Evolutionary conservation across 2,329 filamentous ascomycete genomes (phyloP).

Genomic region (Trichoderma citrinoviride): DNA sequence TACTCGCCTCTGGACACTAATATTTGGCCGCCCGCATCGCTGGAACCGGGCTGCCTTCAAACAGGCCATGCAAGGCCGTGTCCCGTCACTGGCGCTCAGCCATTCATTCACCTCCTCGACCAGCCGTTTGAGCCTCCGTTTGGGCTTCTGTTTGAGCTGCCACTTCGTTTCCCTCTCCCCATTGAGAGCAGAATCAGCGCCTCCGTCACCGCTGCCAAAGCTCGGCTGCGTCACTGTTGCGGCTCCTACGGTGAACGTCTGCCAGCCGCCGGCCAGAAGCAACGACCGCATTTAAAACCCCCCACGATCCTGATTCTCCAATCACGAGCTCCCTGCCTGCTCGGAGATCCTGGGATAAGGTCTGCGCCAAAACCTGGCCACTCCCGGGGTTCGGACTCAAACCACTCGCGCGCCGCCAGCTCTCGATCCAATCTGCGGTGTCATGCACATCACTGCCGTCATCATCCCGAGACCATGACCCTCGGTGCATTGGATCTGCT

Average conservation of each 20-base stretch:
- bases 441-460: slow-evolving; percentile 19
- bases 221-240: not conserved
- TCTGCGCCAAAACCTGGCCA: slow-evolving; percentile 21
- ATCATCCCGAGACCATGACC: slow-evolving; percentile 19
- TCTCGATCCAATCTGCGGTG: slow-evolving; percentile 16
- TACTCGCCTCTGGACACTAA: slow-evolving; percentile 4
- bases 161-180: not conserved
- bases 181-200: not conserved
- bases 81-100: slow-evolving; percentile 1
- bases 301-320: slow-evolving; percentile 23
- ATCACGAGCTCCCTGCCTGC: slow-evolving; percentile 20
- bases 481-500: slow-evolving; percentile 17
- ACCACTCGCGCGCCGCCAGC: slow-evolving; percentile 19
- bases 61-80: slow-evolving; percentile 9
- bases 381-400: slow-evolving; percentile 20
- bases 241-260: not conserved
- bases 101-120: not conserved
- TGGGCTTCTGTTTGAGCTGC: not conserved
- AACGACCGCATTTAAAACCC: not conserved
- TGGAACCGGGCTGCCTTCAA: slow-evolving; percentile 13
- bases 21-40: slow-evolving; percentile 12
- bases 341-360: slow-evolving; percentile 20
- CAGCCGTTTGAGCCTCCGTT: not conserved
- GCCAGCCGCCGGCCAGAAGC: slow-evolving; percentile 17
- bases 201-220: not conserved